These are phyloP conservation scores for Pyrenophora graminea DNA, from an alignment of 2,329 filamentous ascomycete genomes.

Conservation along the genomic window DNA sequence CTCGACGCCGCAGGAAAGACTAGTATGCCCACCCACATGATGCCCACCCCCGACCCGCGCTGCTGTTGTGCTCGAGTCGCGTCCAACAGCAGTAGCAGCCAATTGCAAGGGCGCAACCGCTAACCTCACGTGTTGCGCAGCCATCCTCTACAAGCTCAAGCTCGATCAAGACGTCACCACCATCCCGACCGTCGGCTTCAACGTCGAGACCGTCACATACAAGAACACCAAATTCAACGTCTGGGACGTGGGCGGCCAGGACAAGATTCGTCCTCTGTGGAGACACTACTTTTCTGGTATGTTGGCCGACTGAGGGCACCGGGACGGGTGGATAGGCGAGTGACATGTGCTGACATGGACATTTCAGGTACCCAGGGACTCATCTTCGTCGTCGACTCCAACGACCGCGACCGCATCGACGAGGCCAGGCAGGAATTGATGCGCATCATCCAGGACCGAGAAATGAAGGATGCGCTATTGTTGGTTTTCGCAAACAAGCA, in stretches of 20 bases:
- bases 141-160: conserved; percentile 99
- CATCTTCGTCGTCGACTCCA: conserved; percentile 99
- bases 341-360: conserved; percentile 19
- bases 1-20: conserved; percentile 98
- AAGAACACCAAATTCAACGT: conserved; percentile 99
- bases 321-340: conserved; percentile 39
- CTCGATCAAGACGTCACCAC: conserved; percentile 99
- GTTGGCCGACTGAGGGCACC: conserved; percentile 25
- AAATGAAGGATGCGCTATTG: conserved; percentile 95
- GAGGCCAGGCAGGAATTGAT: conserved; percentile 96
- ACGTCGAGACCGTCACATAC: conserved; percentile 99
- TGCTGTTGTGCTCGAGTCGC: no score
- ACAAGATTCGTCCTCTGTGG: conserved; percentile 99
- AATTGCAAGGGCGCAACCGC: conserved; percentile 4
- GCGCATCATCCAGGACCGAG: conserved; percentile 98
- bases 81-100: neutral
- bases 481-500: conserved; percentile 99
- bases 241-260: conserved; percentile 99
- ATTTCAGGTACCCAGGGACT: conserved; percentile 83
- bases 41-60: neutral
- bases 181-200: conserved; percentile 99
- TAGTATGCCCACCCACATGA: conserved; percentile 52
- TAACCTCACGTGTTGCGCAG: conserved; percentile 36
- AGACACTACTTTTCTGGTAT: conserved; percentile 97
- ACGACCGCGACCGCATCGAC: conserved; percentile 96